phyloP scores from a whole-genome alignment of 768 basidiomycete species.

The Tulasnella sp. region DNA sequence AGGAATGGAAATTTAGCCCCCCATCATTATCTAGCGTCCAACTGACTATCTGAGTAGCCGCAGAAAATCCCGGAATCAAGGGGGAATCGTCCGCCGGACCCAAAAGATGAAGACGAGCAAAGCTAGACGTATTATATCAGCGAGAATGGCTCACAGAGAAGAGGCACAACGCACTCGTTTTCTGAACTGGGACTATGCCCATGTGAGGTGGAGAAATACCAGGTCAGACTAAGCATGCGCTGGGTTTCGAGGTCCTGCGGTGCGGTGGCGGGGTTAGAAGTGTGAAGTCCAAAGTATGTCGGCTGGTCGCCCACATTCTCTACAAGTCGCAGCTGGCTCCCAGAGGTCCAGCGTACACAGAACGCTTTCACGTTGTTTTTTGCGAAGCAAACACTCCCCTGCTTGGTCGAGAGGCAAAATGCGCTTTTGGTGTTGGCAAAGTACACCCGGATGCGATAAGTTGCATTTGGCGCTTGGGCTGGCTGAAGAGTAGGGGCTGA shows the following conservation, averaged over 20 bases:
- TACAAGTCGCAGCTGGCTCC: neutral
- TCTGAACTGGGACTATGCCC: neutral
- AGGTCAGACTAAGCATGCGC: neutral
- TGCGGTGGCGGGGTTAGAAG: too few species aligned
- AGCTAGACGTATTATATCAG: conserved; percentile 30
- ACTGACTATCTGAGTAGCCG: neutral
- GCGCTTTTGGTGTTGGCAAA: neutral
- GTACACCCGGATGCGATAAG: neutral
- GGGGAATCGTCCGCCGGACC: neutral
- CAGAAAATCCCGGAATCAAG: neutral
- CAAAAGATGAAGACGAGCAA: neutral
- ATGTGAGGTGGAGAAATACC: neutral
- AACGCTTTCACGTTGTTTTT: neutral
- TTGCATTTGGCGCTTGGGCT: neutral
- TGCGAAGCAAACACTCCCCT: neutral
- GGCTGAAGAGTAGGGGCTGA: too few species aligned
- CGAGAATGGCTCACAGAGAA: neutral
- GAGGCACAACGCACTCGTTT: neutral
- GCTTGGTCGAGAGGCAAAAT: neutral
- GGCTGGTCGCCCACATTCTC: neutral
- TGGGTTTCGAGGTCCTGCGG: neutral
- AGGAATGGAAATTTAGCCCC: neutral
- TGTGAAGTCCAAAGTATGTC: neutral
- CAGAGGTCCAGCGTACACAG: neutral
- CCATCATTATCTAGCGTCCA: neutral